Base-by-base conservation (phyloP, 2,329 filamentous ascomycete genomes). In the Colletotrichum sp. region DNA sequence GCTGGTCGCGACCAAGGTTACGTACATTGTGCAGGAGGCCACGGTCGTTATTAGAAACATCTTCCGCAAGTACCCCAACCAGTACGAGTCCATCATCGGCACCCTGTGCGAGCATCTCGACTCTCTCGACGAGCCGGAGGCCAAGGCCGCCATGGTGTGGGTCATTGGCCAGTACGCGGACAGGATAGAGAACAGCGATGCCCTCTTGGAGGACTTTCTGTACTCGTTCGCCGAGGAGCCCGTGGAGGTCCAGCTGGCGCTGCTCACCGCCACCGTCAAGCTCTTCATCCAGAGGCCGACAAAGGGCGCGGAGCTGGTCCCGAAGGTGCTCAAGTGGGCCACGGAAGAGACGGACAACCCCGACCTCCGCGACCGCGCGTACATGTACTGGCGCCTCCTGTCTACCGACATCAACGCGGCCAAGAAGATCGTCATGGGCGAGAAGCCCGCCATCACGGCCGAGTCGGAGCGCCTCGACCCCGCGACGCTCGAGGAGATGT, bases 261-360 rank as follows among this genome's bases (percentile, higher is more conserved):
- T 99, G 18, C 91, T 99, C 36, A 99, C 97, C 0, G 97, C 97
- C 10, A 98, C 97, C 0, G 97, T 99, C 43, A 99, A 99, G 85
- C 89, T 99, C 3, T 99, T 99, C 86, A 98, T 99, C 79, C 97
- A 98, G 83, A 92, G 97, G 27, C 97, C 97, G 0, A 98, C 96
- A 18, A 98, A 98, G 82, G 97, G 95, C 30, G 96, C 98, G 81
- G 93, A 97, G 68, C 89, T 99, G 8, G 96, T 99, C 1, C 97
- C 96, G 1, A 96, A 96, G 81, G 96, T 98, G 4, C 88, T 99
- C 66, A 98, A 98, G 85, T 98, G 97, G 96, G 97, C 97, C 6
- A 99, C 97, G 0, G 97, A 98, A 84, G 97, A 98, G 84, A 98
- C 96, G n/a, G 97, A 99, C 82, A 98, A 99, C 84, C 97, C 97